Percentiles rank a stretch among this genome's conserved stretches.
Evolutionary conservation across 805 yeast species (phyloP).

Genomic region (Isabelozyma rhagii): DNA sequence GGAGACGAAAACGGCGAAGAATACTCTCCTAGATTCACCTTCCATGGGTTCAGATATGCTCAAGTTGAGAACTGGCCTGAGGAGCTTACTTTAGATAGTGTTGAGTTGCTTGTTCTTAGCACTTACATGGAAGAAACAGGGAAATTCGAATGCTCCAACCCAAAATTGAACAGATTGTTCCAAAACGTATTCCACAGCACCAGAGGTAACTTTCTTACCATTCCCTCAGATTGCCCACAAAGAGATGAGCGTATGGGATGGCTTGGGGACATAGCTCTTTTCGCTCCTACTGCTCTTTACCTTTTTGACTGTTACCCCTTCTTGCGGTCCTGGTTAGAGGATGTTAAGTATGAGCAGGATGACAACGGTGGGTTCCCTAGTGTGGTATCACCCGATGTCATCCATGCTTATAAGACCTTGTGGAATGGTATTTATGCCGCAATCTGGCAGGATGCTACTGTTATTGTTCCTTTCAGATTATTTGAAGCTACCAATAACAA

Average conservation of each 20-base stretch:
- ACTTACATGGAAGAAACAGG: constrained; percentile 13
- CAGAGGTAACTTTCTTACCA: constrained; percentile 17
- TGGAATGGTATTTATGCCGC: constrained; percentile 18
- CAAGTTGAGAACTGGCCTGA: constrained; percentile 15
- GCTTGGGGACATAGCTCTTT: constrained; percentile 20
- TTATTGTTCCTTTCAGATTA: constrained; percentile 12
- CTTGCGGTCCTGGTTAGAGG: constrained; percentile 15
- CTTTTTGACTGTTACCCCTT: constrained; percentile 15
- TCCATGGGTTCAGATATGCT: constrained; percentile 19
- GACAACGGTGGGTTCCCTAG: constrained; percentile 10
- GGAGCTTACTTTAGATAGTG: constrained; percentile 7
- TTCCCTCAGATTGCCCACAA: constrained; percentile 24
- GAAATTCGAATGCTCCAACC: constrained; percentile 14
- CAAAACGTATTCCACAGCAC: constrained; percentile 13
- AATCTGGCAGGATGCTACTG: constrained; percentile 19
- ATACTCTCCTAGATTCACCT: constrained; percentile 17
- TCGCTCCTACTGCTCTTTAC: constrained; percentile 17
- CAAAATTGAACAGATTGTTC: constrained; percentile 10
- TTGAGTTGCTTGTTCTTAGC: constrained; percentile 12
- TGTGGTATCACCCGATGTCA: constrained; percentile 15
- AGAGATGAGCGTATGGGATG: constrained; percentile 23
- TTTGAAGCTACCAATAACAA: constrained; percentile 6
- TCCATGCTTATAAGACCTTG: constrained; percentile 9
- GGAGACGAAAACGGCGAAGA: constrained; percentile 13
- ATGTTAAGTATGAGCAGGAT: constrained; percentile 14